Evolutionary conservation across 148 eudicot genomes (phyloP).

Genomic region (Spergularia marina): DNA sequence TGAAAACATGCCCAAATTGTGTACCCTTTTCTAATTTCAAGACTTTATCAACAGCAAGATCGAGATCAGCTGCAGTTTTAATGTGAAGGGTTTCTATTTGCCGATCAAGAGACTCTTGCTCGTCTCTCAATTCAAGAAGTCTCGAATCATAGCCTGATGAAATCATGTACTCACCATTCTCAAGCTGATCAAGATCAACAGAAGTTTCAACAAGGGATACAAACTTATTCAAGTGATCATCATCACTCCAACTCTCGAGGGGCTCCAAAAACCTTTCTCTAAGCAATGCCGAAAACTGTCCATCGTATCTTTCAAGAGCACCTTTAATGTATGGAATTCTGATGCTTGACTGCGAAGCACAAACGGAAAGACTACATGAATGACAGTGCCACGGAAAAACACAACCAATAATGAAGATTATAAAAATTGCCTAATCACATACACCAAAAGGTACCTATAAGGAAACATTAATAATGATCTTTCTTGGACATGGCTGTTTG

Average conservation of each 20-base stretch:
- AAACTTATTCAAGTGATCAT: slow-evolving; percentile 79
- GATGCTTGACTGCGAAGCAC: slow-evolving; percentile 71
- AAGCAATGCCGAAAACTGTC: slow-evolving; percentile 66
- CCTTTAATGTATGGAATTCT: slow-evolving; percentile 79
- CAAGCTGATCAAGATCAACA: slow-evolving; percentile 95
- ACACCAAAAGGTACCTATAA: neutral
- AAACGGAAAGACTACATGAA: slow-evolving; percentile 15
- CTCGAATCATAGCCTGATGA: slow-evolving; percentile 74
- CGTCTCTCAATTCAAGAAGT: slow-evolving; percentile 57
- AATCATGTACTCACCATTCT: slow-evolving; percentile 97
- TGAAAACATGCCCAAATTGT: slow-evolving; percentile 95
- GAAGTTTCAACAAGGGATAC: slow-evolving; percentile 86
- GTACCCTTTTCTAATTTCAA: slow-evolving; percentile 92
- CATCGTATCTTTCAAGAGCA: slow-evolving; percentile 66
- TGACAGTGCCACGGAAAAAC: neutral
- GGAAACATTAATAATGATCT: neutral
- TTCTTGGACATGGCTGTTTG: neutral
- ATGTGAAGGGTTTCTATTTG: slow-evolving; percentile 71
- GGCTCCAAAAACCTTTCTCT: slow-evolving; percentile 70
- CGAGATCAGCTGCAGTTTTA: slow-evolving; percentile 79
- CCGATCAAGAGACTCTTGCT: slow-evolving; percentile 67
- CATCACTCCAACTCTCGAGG: slow-evolving; percentile 63
- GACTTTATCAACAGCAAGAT: slow-evolving; percentile 76
- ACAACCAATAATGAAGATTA: neutral
- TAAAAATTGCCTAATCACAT: neutral